Evolutionary conservation across 2,329 filamentous ascomycete species (phyloP).

Genomic region (Ascochyta pisi): DNA sequence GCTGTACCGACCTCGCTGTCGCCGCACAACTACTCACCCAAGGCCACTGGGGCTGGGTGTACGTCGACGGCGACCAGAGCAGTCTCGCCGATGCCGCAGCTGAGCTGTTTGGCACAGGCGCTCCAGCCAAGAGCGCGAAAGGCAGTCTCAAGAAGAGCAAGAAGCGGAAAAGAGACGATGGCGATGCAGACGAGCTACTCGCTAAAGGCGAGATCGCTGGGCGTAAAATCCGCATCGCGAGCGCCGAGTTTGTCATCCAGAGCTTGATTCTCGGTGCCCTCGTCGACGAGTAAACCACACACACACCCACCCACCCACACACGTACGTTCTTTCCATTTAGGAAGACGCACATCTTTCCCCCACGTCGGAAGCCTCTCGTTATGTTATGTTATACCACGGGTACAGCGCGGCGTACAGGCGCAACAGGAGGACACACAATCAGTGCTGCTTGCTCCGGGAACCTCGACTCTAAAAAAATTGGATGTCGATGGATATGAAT

Average conservation of each 20-base stretch:
- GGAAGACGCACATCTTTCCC: no score
- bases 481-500: not conserved
- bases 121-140: conserved; percentile 35
- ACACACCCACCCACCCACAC: not conserved
- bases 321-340: not conserved
- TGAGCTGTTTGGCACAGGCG: conserved; percentile 52
- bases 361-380: no score
- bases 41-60: conserved; percentile 77
- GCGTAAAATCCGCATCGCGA: conserved; percentile 70
- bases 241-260: conserved; percentile 88
- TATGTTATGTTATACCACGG: not conserved
- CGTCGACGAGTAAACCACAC: conserved; percentile 61
- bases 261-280: conserved; percentile 86
- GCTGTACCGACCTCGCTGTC: conserved; percentile 70
- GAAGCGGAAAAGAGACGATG: conserved; percentile 55
- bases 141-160: conserved; percentile 35
- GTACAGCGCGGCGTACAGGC: conserved; percentile 7
- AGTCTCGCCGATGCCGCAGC: conserved; percentile 62
- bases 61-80: conserved; percentile 73
- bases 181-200: conserved; percentile 32
- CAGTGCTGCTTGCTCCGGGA: not conserved
- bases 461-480: not conserved
- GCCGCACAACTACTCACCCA: conserved; percentile 67
- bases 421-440: not conserved
- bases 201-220: conserved; percentile 49